phyloP scores from a whole-genome alignment of 805 yeast species.

The Starmera dryadoides region DNA sequence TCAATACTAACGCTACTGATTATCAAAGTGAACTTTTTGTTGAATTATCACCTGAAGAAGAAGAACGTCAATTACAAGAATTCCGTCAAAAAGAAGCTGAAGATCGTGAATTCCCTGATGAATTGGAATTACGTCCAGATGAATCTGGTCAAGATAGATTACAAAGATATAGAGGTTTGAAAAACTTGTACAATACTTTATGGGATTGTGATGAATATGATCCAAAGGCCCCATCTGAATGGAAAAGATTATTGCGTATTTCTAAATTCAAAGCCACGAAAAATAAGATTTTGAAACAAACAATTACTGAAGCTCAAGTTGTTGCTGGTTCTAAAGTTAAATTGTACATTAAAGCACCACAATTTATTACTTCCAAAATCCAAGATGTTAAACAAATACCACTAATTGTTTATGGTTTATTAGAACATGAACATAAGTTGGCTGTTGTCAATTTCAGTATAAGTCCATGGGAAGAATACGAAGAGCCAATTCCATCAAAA shows the following conservation, averaged over 20 bases:
- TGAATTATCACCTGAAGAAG: slow-evolving; percentile 78
- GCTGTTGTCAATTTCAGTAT: slow-evolving; percentile 78
- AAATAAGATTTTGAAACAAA: slow-evolving; percentile 58
- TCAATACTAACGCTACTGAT: slow-evolving; percentile 38
- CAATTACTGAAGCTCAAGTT: slow-evolving; percentile 36
- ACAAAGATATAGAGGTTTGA: slow-evolving; percentile 78
- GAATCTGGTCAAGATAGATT: slow-evolving; percentile 73
- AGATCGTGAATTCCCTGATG: slow-evolving; percentile 93
- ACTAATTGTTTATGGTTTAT: slow-evolving; percentile 63
- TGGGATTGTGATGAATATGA: slow-evolving; percentile 90
- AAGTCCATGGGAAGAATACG: slow-evolving; percentile 85
- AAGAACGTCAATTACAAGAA: slow-evolving; percentile 63
- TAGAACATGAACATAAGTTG: slow-evolving; percentile 80
- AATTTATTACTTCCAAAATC: slow-evolving; percentile 34
- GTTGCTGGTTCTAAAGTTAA: slow-evolving; percentile 59
- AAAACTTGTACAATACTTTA: slow-evolving; percentile 66
- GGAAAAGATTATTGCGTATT: slow-evolving; percentile 69
- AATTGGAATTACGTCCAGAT: slow-evolving; percentile 73
- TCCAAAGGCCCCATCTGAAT: slow-evolving; percentile 65
- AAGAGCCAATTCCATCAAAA: slow-evolving; percentile 77
- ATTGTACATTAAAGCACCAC: slow-evolving; percentile 54
- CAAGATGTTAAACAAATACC: slow-evolving; percentile 39
- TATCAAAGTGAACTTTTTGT: slow-evolving; percentile 51
- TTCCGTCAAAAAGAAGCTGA: slow-evolving; percentile 69
- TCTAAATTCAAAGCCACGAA: slow-evolving; percentile 72